A percentile compares a stretch with the other conserved stretches of the same genome.
Evolutionary conservation across 345 rosid species (phyloP).

Genomic region (Laguncularia racemosa): DNA sequence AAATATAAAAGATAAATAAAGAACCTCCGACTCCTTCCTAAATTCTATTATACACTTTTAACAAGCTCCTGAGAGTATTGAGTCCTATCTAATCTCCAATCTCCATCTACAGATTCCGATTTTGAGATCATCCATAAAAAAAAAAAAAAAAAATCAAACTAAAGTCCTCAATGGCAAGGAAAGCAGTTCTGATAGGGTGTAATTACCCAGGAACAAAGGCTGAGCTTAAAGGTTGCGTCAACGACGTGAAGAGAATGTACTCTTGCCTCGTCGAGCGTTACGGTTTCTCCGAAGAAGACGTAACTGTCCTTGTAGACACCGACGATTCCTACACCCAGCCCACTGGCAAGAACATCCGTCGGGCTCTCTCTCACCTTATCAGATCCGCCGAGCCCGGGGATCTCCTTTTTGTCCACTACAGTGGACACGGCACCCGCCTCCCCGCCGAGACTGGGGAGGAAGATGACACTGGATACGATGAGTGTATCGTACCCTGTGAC

Average conservation of each 20-base stretch:
- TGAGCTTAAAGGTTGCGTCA: conserved; percentile 81
- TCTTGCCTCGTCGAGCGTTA: conserved; percentile 51
- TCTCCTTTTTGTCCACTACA: conserved; percentile 69
- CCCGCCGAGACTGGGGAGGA: conserved; percentile 96
- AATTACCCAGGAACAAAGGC: conserved; percentile 86
- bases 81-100: too few species aligned
- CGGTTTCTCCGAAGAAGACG: conserved; percentile 58
- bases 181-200: conserved; percentile 73
- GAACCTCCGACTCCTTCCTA: too few species aligned
- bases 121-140: not conserved
- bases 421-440: conserved; percentile 96
- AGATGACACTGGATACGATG: conserved; percentile 93
- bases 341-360: conserved; percentile 71
- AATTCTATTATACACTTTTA: too few species aligned
- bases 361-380: conserved; percentile 43
- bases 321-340: conserved; percentile 56
- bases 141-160: not conserved
- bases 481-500: conserved; percentile 90
- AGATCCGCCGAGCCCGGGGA: conserved; percentile 58
- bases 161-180: conserved; percentile 68
- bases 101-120: too few species aligned
- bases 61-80: too few species aligned
- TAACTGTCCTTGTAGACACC: conserved; percentile 63
- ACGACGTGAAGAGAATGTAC: conserved; percentile 70
- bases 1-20: too few species aligned